These are phyloP conservation scores for Globisporangium polare DNA, from an alignment of 352 stramenopile genomes.

Conservation along the genomic window DNA sequence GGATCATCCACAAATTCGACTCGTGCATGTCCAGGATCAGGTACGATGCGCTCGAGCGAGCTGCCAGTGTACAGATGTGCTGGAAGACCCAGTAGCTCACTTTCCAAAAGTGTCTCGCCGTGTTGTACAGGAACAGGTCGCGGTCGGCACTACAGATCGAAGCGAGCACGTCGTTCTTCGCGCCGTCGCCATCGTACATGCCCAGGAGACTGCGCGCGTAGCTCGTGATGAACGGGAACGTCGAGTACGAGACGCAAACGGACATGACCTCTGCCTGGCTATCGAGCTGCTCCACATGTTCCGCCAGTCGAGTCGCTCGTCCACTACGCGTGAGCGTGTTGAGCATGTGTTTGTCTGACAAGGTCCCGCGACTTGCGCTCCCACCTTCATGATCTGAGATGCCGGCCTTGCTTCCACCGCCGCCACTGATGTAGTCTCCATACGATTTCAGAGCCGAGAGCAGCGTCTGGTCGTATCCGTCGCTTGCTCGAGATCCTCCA, in stretches of 20 bases:
- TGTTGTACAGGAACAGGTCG: conserved; percentile 66
- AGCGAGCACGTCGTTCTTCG: conserved; percentile 54
- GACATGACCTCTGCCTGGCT: conserved; percentile 66
- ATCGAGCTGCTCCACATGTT: conserved; percentile 70
- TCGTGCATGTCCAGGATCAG: conserved; percentile 79
- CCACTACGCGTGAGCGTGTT: conserved; percentile 72
- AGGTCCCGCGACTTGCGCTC: conserved; percentile 13
- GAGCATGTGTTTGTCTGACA: conserved; percentile 42
- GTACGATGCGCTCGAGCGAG: conserved; percentile 71
- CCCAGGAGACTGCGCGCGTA: conserved; percentile 72
- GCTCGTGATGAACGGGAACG: conserved; percentile 83
- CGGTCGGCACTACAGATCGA: conserved; percentile 49
- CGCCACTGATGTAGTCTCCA: conserved; percentile 61
- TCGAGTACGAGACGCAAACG: conserved; percentile 77
- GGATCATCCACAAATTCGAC: conserved; percentile 78
- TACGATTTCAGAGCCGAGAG: conserved; percentile 65
- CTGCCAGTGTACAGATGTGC: conserved; percentile 73
- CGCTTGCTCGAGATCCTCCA: conserved; percentile 21
- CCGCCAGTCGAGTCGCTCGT: conserved; percentile 41
- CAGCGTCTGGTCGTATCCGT: conserved; percentile 58
- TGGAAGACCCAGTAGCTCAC: conserved; percentile 78
- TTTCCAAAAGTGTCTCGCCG: conserved; percentile 66
- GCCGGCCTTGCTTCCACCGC: conserved; percentile 20
- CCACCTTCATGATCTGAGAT: conserved; percentile 24
- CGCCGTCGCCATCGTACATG: conserved; percentile 63